These are phyloP conservation scores for Coemansia sp. DNA, from an alignment of 192 early-diverging fungal species.

Conservation along the genomic window DNA sequence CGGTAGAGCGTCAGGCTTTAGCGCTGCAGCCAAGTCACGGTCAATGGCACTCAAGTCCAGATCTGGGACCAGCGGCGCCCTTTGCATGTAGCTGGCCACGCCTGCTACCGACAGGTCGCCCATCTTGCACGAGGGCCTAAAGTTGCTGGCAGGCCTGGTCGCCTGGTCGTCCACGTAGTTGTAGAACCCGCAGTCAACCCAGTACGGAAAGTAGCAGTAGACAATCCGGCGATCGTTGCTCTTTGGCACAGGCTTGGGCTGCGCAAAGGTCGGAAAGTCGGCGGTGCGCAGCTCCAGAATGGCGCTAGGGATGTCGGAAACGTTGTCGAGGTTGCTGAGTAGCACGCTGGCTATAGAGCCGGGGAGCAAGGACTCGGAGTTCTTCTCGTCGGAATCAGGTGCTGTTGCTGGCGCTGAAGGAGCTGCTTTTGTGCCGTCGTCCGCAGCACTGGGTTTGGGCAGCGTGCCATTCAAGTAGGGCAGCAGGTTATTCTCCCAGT, in stretches of 20 bases:
- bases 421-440: not conserved
- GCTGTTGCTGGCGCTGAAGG: not conserved
- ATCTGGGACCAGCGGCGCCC: slow-evolving; percentile 23
- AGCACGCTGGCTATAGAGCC: slow-evolving; percentile 1
- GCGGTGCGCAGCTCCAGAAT: slow-evolving; percentile 21
- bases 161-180: slow-evolving; percentile 39
- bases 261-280: slow-evolving; percentile 30
- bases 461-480: slow-evolving; percentile 18
- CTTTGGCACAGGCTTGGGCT: not conserved
- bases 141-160: slow-evolving; percentile 11
- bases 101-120: slow-evolving; percentile 36
- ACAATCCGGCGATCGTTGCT: slow-evolving; percentile 34
- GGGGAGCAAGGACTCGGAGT: not conserved
- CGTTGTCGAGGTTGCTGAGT: not conserved
- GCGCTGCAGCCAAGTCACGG: slow-evolving; percentile 7
- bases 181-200: slow-evolving; percentile 94
- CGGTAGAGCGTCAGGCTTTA: slow-evolving; percentile 10
- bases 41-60: slow-evolving; percentile 25
- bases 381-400: not conserved
- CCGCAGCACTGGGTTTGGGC: not conserved
- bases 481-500: slow-evolving; percentile 30
- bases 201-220: slow-evolving; percentile 74
- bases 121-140: slow-evolving; percentile 40
- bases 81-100: slow-evolving; percentile 33
- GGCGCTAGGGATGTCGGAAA: slow-evolving; percentile 19